These are phyloP conservation scores for Penicillium canescens DNA, from an alignment of 495 filamentous ascomycete genomes.

Conservation along the genomic window DNA sequence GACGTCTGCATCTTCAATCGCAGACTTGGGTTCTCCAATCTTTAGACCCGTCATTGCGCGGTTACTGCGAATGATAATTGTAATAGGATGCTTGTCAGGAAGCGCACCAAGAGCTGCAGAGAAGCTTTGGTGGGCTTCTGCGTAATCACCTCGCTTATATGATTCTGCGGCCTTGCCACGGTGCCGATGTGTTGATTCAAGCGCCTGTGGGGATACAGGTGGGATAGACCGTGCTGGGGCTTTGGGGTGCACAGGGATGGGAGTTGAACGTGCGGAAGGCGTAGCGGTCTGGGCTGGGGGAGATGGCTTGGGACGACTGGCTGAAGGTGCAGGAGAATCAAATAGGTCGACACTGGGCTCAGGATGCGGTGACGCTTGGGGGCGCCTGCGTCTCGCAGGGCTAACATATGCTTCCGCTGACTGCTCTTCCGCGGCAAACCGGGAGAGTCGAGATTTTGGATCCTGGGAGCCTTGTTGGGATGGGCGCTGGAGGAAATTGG, in stretches of 20 bases:
- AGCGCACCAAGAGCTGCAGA: slow-evolving; percentile 70
- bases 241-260: slow-evolving; percentile 48
- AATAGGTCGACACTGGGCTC: slow-evolving; percentile 60
- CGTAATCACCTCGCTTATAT: slow-evolving; percentile 94
- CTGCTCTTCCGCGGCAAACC: slow-evolving; percentile 77
- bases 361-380: slow-evolving; percentile 44
- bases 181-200: slow-evolving; percentile 71
- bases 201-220: slow-evolving; percentile 61
- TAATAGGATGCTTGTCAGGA: slow-evolving; percentile 78
- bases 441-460: slow-evolving; percentile 62
- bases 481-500: slow-evolving; percentile 41
- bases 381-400: slow-evolving; percentile 77
- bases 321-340: slow-evolving; percentile 42
- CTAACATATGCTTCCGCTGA: slow-evolving; percentile 84
- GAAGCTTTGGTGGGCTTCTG: slow-evolving; percentile 79
- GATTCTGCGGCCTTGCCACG: slow-evolving; percentile 78
- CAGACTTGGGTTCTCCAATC: slow-evolving; percentile 82
- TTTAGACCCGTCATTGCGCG: slow-evolving; percentile 87
- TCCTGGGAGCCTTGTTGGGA: slow-evolving; percentile 46
- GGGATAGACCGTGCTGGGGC: slow-evolving; percentile 67
- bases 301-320: slow-evolving; percentile 28
- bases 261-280: slow-evolving; percentile 22
- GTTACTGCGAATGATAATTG: slow-evolving; percentile 86
- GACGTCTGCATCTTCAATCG: slow-evolving; percentile 78
- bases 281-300: slow-evolving; percentile 32